Conservation (phyloP, 1,284 basidiomycete species). For the Kwoniella shivajii region DNA sequence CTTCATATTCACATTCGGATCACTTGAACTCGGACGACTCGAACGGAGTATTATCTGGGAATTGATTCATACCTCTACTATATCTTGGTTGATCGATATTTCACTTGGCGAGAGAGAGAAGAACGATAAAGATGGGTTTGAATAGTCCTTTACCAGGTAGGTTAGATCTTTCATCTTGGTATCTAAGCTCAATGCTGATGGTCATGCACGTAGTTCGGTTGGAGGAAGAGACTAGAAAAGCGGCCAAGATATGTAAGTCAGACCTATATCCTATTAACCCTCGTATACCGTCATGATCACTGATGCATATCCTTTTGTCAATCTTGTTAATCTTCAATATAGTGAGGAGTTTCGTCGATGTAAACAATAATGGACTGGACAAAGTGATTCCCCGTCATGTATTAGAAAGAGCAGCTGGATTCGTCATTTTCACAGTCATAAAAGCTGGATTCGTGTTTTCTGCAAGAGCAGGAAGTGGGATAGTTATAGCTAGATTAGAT, state of each 20-base stretch:
- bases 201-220: constrained; percentile 43
- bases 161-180: constrained; percentile 12
- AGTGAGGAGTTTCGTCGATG: constrained; percentile 55
- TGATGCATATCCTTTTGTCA: not conserved
- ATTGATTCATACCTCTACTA: too few species aligned
- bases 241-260: constrained; percentile 55
- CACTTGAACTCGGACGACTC: too few species aligned
- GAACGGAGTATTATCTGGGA: too few species aligned
- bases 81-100: too few species aligned
- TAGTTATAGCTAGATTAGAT: constrained; percentile 83
- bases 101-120: not conserved
- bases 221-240: constrained; percentile 60
- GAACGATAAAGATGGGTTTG: constrained; percentile 40
- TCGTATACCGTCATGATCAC: not conserved
- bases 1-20: too few species aligned
- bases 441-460: constrained; percentile 62
- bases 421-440: constrained; percentile 62
- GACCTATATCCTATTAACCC: not conserved
- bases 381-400: constrained; percentile 55
- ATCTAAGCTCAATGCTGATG: not conserved
- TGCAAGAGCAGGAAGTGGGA: constrained; percentile 76
- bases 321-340: not conserved
- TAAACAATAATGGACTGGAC: constrained; percentile 54
- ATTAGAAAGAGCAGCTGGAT: constrained; percentile 55
- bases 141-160: constrained; percentile 52